Evolutionary conservation across 768 basidiomycete genomes (phyloP), one percentile per base, ranked within the genome.

Genomic region (Galerina sulciceps): DNA sequence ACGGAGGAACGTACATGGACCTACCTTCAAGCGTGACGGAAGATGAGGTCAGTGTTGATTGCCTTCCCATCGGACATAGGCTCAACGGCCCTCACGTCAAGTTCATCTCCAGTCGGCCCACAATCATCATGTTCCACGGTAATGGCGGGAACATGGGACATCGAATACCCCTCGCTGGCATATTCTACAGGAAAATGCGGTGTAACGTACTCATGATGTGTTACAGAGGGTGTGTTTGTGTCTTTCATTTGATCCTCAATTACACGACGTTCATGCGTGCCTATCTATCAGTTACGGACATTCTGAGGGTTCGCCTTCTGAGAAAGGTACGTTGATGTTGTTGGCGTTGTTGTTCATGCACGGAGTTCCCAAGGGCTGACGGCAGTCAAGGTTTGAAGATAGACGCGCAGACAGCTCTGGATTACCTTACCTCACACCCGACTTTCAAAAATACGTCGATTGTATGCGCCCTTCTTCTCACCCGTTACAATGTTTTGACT

Each of bases 121-220:
- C 94, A 0, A 80, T 99, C 2, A 72, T 99, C 49, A 92, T 98
- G 87, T 94, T 97, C 55, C 96, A 98, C 65, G 96, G 96, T 6
- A 93, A 93, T 65, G 91, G 87, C 0, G 91, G 91, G 13, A 94
- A 93, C 64, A 79, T 87, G 38, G 96, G 96, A 0, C 96, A 99
- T 68, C 84, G 96, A 22, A 83, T 98, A 68, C 96, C 95, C 1
- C 77, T 97, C 23, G 96, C 91, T 0, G 83, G 84, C 49, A 83
- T 93, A 35, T 96, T 98, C 69, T 92, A 83, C 68, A 74, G 85
- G 46, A 85, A 85, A 67, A 87, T 94, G 85, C 81, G 92, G 14
- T 97, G 94, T 72, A 98, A 99, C 69, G 94, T 97, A 3, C 76
- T 99, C 40, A 94, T 98, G 89, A 76, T 96, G 58, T 94, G 91